Conservation (phyloP, 371 early-diverging fungal genomes). For the Haplosporangium sp. region DNA sequence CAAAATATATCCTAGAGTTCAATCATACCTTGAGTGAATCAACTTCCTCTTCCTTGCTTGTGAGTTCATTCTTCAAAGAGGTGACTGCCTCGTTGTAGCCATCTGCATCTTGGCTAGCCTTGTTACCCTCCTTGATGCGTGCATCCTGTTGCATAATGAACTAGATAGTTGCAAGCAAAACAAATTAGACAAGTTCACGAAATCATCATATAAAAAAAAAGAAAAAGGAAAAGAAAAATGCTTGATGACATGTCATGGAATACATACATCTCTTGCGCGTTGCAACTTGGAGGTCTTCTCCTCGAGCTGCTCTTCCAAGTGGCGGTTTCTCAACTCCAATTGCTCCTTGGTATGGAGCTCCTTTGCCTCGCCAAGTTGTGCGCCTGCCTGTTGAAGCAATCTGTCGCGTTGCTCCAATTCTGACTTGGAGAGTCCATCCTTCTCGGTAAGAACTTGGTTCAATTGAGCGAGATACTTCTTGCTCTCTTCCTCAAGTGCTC, state of each 20-base stretch:
- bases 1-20: background rate
- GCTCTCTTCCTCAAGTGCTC: slow-evolving; percentile 50
- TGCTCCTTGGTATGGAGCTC: slow-evolving; percentile 58
- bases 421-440: slow-evolving; percentile 34
- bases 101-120: slow-evolving; percentile 24
- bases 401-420: slow-evolving; percentile 28
- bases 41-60: slow-evolving; percentile 73
- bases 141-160: slow-evolving; percentile 43
- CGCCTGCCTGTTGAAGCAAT: slow-evolving; percentile 41
- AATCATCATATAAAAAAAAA: background rate
- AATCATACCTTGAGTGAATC: slow-evolving; percentile 70
- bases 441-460: slow-evolving; percentile 37
- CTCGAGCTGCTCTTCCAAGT: slow-evolving; percentile 61
- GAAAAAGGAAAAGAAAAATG: background rate
- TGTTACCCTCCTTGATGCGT: slow-evolving; percentile 27
- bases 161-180: slow-evolving; percentile 3
- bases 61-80: slow-evolving; percentile 74
- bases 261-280: slow-evolving; percentile 80
- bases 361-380: slow-evolving; percentile 52
- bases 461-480: slow-evolving; percentile 39
- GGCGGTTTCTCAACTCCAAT: slow-evolving; percentile 55
- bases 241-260: background rate
- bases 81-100: slow-evolving; percentile 75
- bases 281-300: slow-evolving; percentile 65
- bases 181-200: background rate